Base-by-base conservation (phyloP, 495 filamentous ascomycete genomes). In the Xylaria scruposa region DNA sequence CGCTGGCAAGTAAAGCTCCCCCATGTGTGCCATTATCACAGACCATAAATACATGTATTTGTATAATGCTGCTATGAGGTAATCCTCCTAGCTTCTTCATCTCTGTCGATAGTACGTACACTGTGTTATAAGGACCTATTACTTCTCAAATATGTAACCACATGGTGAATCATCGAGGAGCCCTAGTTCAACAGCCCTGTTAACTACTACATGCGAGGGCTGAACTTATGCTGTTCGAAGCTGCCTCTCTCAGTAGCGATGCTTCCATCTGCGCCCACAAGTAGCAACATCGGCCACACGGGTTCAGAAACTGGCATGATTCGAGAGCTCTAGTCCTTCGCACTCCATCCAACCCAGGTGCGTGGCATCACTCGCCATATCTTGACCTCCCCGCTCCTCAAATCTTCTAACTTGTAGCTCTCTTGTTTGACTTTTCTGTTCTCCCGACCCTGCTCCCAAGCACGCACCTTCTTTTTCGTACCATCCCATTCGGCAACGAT, bases 401-500 rank as follows among this genome's bases (percentile, higher is more conserved):
- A 77, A 83, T 99, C 96, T 47, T 93, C 94, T 64, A 99, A 85
- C 83, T 95, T 94, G 79, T 93, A 98, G 80, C 93, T 94, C 85
- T 98, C 95, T 68, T 93, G 83, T 84, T 95, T 97, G 47, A 97
- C 92, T 84, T 98, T 98, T 83, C 91, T 96, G 78, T 90, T 95
- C 82, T 98, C 96, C 40, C 96, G 85, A 0, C 95, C 96, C 78
- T 99, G 96, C 78, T 99, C 96, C 92, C 93, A 98, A 0, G 91
- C 95, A 49, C 95, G 84, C 46, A 99, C 91, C 87, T 97, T 97
- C 89, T 97, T 98, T 87, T 98, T 97, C 33, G 94, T 97, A 40
- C 96, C 96, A 80, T 99, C 96, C 96, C 96, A 99, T 78, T 99
- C 96, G 13, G 94, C 88, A n/a, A 98, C 95, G n/a, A 99, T 85